These are phyloP conservation scores for Coccomyxa sp. DNA, from an alignment of 139 green algal species.

Conservation along the genomic window DNA sequence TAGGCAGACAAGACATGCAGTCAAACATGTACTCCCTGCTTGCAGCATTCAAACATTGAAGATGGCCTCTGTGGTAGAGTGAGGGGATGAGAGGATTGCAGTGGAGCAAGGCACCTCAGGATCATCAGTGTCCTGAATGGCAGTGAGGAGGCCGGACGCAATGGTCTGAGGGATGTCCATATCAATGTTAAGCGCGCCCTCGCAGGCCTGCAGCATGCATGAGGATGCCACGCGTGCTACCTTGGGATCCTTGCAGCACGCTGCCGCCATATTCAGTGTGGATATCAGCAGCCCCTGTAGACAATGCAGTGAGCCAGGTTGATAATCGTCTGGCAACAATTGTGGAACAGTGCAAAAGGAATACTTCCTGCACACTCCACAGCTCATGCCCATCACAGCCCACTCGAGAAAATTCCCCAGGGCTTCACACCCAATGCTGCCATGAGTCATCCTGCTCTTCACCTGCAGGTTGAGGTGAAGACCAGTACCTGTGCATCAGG, in stretches of 20 bases:
- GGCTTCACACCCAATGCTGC: too few species aligned
- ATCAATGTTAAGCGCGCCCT: neutral
- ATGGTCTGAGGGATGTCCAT: neutral
- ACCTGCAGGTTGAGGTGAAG: too few species aligned
- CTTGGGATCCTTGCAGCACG: neutral
- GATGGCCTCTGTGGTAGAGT: neutral
- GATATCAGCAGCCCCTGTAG: neutral
- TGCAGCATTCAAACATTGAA: neutral
- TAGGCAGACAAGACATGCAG: neutral
- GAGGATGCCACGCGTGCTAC: neutral
- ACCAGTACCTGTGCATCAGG: neutral
- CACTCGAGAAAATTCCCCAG: neutral
- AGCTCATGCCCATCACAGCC: neutral
- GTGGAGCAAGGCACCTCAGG: neutral
- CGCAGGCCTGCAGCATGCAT: neutral
- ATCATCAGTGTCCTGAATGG: neutral
- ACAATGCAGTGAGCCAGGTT: neutral
- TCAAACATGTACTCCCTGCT: neutral
- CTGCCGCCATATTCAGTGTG: neutral
- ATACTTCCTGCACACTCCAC: too few species aligned
- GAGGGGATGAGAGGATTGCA: neutral
- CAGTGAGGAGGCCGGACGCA: neutral
- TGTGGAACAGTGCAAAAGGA: too few species aligned
- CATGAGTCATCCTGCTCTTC: too few species aligned
- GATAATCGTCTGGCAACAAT: neutral